Evolutionary conservation across 371 early-diverging fungal species (phyloP), one percentile per base, ranked within the genome.

Genomic region (Thermomucor indicae-seudaticae): DNA sequence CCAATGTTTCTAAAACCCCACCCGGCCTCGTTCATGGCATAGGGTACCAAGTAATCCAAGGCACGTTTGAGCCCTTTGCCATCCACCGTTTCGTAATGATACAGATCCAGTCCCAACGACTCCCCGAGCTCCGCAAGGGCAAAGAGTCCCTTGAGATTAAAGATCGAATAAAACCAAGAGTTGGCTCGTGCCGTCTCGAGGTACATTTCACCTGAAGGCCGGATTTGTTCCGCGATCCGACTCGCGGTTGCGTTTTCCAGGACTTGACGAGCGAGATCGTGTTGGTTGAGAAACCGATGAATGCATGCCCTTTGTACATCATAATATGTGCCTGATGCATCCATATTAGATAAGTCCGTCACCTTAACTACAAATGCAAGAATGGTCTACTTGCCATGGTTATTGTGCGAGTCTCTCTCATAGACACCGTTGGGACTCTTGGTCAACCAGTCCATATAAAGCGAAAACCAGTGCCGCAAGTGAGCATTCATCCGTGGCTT

Each of bases 361-460:
- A n/a, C n/a, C n/a, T n/a, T n/a, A n/a, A n/a, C n/a, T n/a, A n/a
- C n/a, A n/a, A n/a, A n/a, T n/a, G n/a, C n/a, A n/a, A n/a, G n/a
- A n/a, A n/a, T n/a, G n/a, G 34, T 32, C 8, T 32, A n/a, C 8
- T 62, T 70, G 49, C 77, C 82, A 28, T 79, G 82, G 51, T 78
- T 76, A 50, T 79, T 75, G 48, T 66, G 50, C 7, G 67, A 49
- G n/a, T 47, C 37, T 6, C 53, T 44, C 42, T 78, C 79, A 43
- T 51, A 43, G 29, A 58, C 47, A n/a, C 74, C 81, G 32, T 70
- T 55, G 4, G 62, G 57, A 14, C 72, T 72, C 1, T 63, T 62
- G 17, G 60, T 60, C 2, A 81, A 62, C 81, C 81, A 81, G 10
- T 51, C 35, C 12, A 65, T 51, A 55, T 78, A 81, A n/a, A 55